Conservation (phyloP, 805 yeast species). For the Ogataea pini region DNA sequence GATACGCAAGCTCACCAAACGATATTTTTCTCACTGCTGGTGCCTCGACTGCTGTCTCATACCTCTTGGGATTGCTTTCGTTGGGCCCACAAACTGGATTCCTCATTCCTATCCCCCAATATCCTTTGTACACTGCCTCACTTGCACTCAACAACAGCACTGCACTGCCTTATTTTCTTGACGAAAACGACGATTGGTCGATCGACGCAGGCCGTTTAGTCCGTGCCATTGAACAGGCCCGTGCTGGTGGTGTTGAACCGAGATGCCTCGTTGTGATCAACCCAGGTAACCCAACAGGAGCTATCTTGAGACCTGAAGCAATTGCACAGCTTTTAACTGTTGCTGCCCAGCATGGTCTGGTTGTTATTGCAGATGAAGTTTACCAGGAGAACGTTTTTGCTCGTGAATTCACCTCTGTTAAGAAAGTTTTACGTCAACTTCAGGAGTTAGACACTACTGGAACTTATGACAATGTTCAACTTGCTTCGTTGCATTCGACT, state of each 20-base stretch:
- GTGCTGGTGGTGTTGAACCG: conserved; percentile 56
- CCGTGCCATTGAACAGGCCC: conserved; percentile 49
- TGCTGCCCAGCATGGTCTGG: conserved; percentile 83
- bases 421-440: conserved; percentile 70
- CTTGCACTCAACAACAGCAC: conserved; percentile 80
- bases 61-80: conserved; percentile 70
- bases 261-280: conserved; percentile 88
- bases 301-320: conserved; percentile 64
- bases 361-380: conserved; percentile 95
- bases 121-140: conserved; percentile 96
- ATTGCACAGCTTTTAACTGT: conserved; percentile 72
- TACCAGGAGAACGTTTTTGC: conserved; percentile 90
- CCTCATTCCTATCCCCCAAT: conserved; percentile 96
- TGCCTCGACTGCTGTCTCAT: conserved; percentile 91
- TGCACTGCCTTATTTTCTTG: conserved; percentile 82
- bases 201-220: conserved; percentile 69
- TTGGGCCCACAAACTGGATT: conserved; percentile 71
- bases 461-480: conserved; percentile 67
- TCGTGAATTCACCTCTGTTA: conserved; percentile 82
- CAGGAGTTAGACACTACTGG: conserved; percentile 54
- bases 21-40: conserved; percentile 88
- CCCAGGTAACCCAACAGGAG: conserved; percentile 99
- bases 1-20: conserved; percentile 62
- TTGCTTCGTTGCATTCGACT: conserved; percentile 95
- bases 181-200: conserved; percentile 84